These are phyloP conservation scores for Coriaria nepalensis DNA, from an alignment of 306 rosid genomes.

Conservation along the genomic window DNA sequence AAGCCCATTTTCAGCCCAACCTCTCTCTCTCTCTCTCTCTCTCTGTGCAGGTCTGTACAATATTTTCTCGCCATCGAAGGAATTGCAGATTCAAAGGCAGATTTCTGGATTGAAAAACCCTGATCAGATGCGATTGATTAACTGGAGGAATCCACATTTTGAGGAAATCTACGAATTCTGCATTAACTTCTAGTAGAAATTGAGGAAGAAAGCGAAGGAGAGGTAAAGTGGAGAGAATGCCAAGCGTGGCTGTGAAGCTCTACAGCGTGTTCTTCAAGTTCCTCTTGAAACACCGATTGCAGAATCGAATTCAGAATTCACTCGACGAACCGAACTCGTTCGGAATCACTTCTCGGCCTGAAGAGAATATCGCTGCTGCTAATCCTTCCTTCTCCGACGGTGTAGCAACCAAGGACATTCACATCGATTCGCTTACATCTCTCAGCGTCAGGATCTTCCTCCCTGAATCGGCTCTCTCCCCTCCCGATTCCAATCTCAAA, in stretches of 20 bases:
- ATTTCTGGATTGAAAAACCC: too few species aligned
- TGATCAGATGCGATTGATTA: too few species aligned
- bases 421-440: conserved; percentile 69
- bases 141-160: too few species aligned
- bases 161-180: too few species aligned
- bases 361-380: conserved; percentile 50
- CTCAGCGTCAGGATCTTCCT: conserved; percentile 78
- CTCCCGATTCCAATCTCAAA: conserved; percentile 43
- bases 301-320: conserved; percentile 60
- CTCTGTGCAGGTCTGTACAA: too few species aligned
- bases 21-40: too few species aligned
- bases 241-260: conserved; percentile 85
- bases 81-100: too few species aligned
- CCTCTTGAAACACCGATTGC: conserved; percentile 82
- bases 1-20: too few species aligned
- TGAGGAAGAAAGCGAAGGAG: conserved; percentile 7
- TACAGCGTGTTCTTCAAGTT: conserved; percentile 97
- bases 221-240: conserved; percentile 33
- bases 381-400: conserved; percentile 79
- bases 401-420: conserved; percentile 87
- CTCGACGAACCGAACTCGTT: conserved; percentile 44
- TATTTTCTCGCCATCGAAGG: too few species aligned
- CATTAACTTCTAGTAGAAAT: too few species aligned
- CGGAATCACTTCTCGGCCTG: conserved; percentile 81
- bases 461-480: conserved; percentile 65